A percentile compares a stretch with the other conserved stretches of the same genome.
These are phyloP conservation scores for Carpinus fangiana DNA, from an alignment of 306 rosid genomes.

Conservation along the genomic window DNA sequence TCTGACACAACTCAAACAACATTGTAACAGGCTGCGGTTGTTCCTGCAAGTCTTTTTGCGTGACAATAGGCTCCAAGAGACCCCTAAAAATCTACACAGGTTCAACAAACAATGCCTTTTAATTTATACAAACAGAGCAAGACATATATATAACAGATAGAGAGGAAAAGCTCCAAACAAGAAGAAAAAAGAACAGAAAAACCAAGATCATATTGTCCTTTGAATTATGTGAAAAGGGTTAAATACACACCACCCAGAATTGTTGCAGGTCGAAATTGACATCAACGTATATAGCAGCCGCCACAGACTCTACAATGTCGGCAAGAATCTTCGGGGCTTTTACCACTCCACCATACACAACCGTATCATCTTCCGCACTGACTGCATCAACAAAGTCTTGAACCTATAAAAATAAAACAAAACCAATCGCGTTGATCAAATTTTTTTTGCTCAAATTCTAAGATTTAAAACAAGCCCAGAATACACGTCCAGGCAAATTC, in stretches of 20 bases:
- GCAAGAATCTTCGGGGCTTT: slow-evolving; percentile 93
- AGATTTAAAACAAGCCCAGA: background rate
- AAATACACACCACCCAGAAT: slow-evolving; percentile 67
- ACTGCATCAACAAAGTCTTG: slow-evolving; percentile 52
- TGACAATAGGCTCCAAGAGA: slow-evolving; percentile 69
- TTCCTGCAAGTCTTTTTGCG: slow-evolving; percentile 43
- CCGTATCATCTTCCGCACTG: slow-evolving; percentile 29
- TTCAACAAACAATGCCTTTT: background rate
- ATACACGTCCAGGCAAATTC: background rate
- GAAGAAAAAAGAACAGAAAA: background rate
- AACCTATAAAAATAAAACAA: slow-evolving; percentile 37
- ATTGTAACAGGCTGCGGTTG: slow-evolving; percentile 70
- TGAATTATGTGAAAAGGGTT: background rate
- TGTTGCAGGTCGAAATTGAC: slow-evolving; percentile 47
- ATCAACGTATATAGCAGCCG: slow-evolving; percentile 71
- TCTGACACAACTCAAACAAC: slow-evolving; percentile 65
- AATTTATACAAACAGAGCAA: background rate
- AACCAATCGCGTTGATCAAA: background rate
- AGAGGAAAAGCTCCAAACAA: background rate
- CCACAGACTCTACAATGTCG: slow-evolving; percentile 76
- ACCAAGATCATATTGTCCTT: background rate
- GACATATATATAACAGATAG: background rate
- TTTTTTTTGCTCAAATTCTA: background rate
- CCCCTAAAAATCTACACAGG: slow-evolving; percentile 50
- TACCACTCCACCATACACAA: slow-evolving; percentile 55